Base-by-base conservation (phyloP, 2,329 filamentous ascomycete genomes). In the Sporothrix phasma region DNA sequence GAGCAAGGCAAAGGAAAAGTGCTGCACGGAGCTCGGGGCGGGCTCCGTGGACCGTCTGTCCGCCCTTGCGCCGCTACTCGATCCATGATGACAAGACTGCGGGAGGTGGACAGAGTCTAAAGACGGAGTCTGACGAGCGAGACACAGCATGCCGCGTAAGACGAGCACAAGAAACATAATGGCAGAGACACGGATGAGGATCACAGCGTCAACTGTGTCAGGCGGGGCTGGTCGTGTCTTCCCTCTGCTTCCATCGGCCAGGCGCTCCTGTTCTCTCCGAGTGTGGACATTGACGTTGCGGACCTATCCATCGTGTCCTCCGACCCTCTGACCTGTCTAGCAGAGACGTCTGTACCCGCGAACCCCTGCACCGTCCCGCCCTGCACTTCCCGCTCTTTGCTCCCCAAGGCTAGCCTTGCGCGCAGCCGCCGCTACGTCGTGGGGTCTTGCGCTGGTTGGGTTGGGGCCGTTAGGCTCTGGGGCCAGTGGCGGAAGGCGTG, bases 391-490 rank as follows among this genome's bases (percentile, higher is more conserved):
- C 51, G 51, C n/a, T 22, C 54, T 43, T 58, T 56, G 51, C 51
- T 56, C 31, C 51, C 54, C 54, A 43, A 58, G 39, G 54, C 54
- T 58, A 58, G 54, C 54, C 54, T 58, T 58, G 54, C 54, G 54
- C 51, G 51, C 51, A 39, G 51, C 51, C 51, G 51, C 51, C 51
- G 51, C 51, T 54, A 39, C n/a, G n/a, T n/a, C n/a, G n/a, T n/a
- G n/a, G 51, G 19, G 11, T 31, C 19, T 10, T 53, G 29, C n/a
- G 15, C 24, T 49, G 19, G 22, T 29, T 49, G 7, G 29, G 3
- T 15, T 22, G 17, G n/a, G n/a, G n/a, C 26, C 49, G 22, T 15
- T 17, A 5, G 17, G 29, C 31, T n/a, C n/a, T n/a, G n/a, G n/a
- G n/a, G n/a, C n/a, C n/a, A n/a, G n/a, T n/a, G n/a, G n/a, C n/a